These are phyloP conservation scores for Hypholoma sublateritium DNA, from an alignment of 768 basidiomycete species.

Conservation along the genomic window DNA sequence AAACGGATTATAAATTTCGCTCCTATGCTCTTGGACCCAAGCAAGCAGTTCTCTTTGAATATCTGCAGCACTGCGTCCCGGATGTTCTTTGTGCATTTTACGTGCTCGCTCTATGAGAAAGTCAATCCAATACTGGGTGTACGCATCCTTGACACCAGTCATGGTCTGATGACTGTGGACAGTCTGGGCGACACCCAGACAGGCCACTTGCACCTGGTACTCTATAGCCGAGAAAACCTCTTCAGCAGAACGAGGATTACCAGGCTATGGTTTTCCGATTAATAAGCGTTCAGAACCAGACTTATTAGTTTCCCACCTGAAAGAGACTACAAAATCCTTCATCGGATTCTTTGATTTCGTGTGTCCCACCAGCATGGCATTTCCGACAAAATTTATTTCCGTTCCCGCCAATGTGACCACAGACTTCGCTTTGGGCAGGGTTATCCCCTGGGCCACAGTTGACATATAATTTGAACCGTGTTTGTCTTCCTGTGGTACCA, in stretches of 20 bases:
- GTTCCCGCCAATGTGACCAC: constrained; percentile 37
- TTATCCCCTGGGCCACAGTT: constrained; percentile 37
- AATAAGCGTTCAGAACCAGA: not conserved
- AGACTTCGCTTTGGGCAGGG: constrained; percentile 36
- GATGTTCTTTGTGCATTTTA: constrained; percentile 18
- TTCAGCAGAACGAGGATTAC: constrained; percentile 18
- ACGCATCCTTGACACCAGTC: constrained; percentile 38
- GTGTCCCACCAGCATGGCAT: constrained; percentile 35
- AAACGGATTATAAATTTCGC: constrained; percentile 29
- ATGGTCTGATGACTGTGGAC: constrained; percentile 28
- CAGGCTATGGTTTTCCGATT: constrained; percentile 18
- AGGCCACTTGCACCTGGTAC: constrained; percentile 30
- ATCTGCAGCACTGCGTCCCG: constrained; percentile 9
- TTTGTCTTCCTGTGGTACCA: constrained; percentile 18
- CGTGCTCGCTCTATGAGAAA: constrained; percentile 22
- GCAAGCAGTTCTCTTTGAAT: constrained; percentile 24
- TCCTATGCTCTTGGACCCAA: constrained; percentile 26
- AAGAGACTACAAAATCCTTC: constrained; percentile 36
- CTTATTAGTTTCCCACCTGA: constrained; percentile 14
- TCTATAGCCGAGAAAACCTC: constrained; percentile 23
- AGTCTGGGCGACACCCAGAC: constrained; percentile 26
- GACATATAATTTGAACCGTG: constrained; percentile 23
- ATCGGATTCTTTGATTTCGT: constrained; percentile 29
- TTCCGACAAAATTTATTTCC: constrained; percentile 42
- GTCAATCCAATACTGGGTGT: constrained; percentile 39